Base-by-base conservation (phyloP, 2,329 filamentous ascomycete genomes). In the Cryoendolithus antarcticus region DNA sequence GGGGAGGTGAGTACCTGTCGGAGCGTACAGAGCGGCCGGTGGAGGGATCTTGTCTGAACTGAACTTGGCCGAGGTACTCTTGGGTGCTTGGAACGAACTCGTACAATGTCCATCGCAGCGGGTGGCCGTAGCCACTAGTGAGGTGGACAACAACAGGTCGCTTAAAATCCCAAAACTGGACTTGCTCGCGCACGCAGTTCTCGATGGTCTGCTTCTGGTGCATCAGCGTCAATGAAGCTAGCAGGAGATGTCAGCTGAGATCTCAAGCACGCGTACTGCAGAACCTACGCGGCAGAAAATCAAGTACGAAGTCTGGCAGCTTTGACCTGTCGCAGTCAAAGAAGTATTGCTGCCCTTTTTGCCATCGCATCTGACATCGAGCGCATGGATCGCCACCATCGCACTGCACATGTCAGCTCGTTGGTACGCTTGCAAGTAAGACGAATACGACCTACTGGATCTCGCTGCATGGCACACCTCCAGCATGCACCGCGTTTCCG, bases 381-480 rank as follows among this genome's bases (percentile, higher is more conserved):
- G 39, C 41, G 31, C 56, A 59, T 6, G 54, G 51, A 9, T 47
- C 43, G 8, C 51, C 49, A 15, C 53, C 51, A 29, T 54, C 49
- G 32, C 51, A 51, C 42, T 48, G 39, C 31, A 28, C 28, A 42
- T 60, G 63, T 35, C 60, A 56, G 37, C 59, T 27, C 24, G 6
- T 27, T 27, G 24, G 24, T 27, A 27, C 24, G 24, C 24, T 27
- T 27, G 24, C 24, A 27, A 27, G 7, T 27, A 6, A 27, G 24
- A 8, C 7, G 24, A 30, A 13, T 31, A 7, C 29, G 30, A 44
- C 53, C 52, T 48, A 62, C 60, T 43, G 62, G 62, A 47, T 68
- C 66, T 50, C 66, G 57, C 44, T 69, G 66, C 35, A 70, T 53
- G 4, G 60, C 61, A 42, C 66, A 70, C 21, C 64, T 59, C 66